A percentile compares a stretch with the other conserved stretches of the same genome.
Evolutionary conservation across 2,329 filamentous ascomycete genomes (phyloP).

Genomic region (Penicillium sclerotiorum): DNA sequence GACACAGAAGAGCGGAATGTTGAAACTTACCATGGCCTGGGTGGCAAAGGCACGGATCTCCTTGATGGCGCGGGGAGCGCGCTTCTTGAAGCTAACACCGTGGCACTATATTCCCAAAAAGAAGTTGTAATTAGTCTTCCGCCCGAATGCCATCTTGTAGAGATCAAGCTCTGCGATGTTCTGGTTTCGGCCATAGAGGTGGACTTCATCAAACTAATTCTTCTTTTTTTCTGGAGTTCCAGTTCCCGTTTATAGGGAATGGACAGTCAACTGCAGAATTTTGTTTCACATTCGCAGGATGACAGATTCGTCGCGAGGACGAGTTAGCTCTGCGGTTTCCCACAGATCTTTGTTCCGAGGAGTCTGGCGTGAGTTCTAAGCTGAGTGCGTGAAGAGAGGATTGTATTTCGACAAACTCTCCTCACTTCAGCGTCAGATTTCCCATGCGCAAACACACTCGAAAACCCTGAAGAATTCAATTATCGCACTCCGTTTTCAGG

Average conservation of each 20-base stretch:
- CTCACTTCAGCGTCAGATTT: conserved; percentile 5
- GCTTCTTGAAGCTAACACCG: conserved; percentile 99
- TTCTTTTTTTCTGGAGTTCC: conserved; percentile 35
- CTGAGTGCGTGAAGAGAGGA: not conserved
- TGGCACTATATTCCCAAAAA: conserved; percentile 71
- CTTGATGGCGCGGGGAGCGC: conserved; percentile 97
- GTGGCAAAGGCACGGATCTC: conserved; percentile 95
- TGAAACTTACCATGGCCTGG: conserved; percentile 85
- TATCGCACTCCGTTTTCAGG: conserved; percentile 23
- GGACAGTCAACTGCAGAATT: conserved; percentile 13
- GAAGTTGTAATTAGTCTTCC: conserved; percentile 66
- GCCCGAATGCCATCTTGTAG: conserved; percentile 55
- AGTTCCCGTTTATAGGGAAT: conserved; percentile 2
- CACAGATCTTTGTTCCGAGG: conserved; percentile 8
- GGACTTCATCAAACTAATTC: conserved; percentile 73
- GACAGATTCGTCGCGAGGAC: conserved; percentile 9
- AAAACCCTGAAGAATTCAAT: conserved; percentile 8
- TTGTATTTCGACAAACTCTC: conserved; percentile 1
- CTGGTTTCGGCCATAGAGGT: conserved; percentile 54
- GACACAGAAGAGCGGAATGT: not conserved
- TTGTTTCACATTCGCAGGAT: conserved; percentile 9
- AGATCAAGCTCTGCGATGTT: conserved; percentile 30
- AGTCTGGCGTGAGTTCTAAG: not conserved
- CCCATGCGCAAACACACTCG: conserved; percentile 1
- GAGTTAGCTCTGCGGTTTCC: conserved; percentile 16